These are phyloP conservation scores for Irpex sp. DNA, from an alignment of 1,284 basidiomycete genomes.

Conservation along the genomic window DNA sequence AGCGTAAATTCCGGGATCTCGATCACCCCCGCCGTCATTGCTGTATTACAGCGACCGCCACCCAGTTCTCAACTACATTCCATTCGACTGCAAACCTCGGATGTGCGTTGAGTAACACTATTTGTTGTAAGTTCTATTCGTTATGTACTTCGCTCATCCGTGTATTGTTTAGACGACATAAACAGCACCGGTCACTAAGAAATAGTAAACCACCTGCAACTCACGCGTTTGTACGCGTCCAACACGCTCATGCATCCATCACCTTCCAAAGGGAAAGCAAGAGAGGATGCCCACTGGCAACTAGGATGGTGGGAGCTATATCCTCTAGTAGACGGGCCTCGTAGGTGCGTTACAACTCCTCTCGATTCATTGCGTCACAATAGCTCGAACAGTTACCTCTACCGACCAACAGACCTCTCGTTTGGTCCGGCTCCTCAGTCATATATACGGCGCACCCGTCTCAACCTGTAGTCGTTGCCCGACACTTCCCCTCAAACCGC, in stretches of 20 bases:
- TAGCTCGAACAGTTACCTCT: background rate
- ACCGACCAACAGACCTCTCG: constrained; percentile 44
- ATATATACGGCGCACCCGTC: constrained; percentile 62
- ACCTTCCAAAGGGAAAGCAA: constrained; percentile 50
- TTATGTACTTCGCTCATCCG: too few relatives aligned
- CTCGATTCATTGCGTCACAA: background rate
- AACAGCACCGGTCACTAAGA: too few relatives aligned
- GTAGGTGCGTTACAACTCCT: constrained; percentile 34
- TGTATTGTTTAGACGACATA: too few relatives aligned
- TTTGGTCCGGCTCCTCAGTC: constrained; percentile 63
- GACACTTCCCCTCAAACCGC: constrained; percentile 62
- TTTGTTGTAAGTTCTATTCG: too few relatives aligned
- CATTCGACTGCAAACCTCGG: background rate
- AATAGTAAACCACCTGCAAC: too few relatives aligned
- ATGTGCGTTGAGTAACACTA: too few relatives aligned
- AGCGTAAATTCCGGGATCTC: too few relatives aligned
- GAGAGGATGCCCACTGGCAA: constrained; percentile 49
- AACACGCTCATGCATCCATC: constrained; percentile 19
- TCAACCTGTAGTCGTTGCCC: constrained; percentile 52
- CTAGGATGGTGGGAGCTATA: constrained; percentile 70
- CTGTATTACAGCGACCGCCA: background rate
- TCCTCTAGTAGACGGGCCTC: constrained; percentile 50
- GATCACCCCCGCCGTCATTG: too few relatives aligned
- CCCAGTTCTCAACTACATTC: background rate
- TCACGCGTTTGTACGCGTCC: background rate